A percentile compares a stretch with the other conserved stretches of the same genome.
phyloP scores from a whole-genome alignment of 1,284 basidiomycete species.

The Cutaneotrichosporon sp. region DNA sequence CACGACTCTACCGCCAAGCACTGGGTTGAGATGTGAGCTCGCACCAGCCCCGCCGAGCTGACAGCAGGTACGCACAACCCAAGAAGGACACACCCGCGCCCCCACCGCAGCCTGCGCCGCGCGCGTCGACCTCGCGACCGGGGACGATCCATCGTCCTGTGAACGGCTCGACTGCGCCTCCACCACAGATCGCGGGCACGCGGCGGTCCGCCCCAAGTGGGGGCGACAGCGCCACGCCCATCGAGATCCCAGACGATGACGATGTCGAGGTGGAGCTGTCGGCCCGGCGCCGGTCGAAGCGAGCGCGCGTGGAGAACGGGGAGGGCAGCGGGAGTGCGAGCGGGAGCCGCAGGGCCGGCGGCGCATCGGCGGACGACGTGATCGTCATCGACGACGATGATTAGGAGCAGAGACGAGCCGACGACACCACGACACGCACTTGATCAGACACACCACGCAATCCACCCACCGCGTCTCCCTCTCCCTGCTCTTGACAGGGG shows the following conservation, averaged over 20 bases:
- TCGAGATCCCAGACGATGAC: conserved; percentile 16
- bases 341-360: neutral
- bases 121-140: conserved; percentile 17
- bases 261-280: conserved; percentile 19
- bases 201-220: conserved; percentile 12
- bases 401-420: neutral
- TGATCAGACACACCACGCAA: neutral
- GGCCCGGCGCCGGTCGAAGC: conserved; percentile 16
- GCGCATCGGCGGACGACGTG: conserved; percentile 32
- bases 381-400: conserved; percentile 42
- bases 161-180: conserved; percentile 21
- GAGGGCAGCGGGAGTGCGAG: neutral
- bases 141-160: conserved; percentile 18
- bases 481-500: neutral
- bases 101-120: conserved; percentile 9
- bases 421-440: neutral
- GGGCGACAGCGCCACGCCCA: conserved; percentile 12
- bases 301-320: conserved; percentile 10
- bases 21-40: conserved; percentile 87
- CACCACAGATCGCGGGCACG: conserved; percentile 9
- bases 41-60: neutral
- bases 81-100: conserved; percentile 19
- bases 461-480: neutral
- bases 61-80: conserved; percentile 38
- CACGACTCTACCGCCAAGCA: conserved; percentile 91